phyloP scores from a whole-genome alignment of 1,284 basidiomycete genomes.

The Cryptococcus hybrid region DNA sequence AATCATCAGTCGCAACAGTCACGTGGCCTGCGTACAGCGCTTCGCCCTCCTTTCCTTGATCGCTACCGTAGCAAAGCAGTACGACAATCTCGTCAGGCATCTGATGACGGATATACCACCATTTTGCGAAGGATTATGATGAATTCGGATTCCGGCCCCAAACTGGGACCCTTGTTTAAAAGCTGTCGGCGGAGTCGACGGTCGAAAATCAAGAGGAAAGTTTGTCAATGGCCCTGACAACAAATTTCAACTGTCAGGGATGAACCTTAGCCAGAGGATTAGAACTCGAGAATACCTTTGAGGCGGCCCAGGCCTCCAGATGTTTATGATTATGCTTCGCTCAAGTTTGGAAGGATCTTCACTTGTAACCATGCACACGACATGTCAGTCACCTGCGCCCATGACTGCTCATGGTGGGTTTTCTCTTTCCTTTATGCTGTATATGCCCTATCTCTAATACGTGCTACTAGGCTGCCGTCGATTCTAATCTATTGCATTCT shows the following conservation, averaged over 20 bases:
- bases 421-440: background rate
- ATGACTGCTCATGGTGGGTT: constrained; percentile 16
- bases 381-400: constrained; percentile 14
- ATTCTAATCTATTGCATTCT: background rate
- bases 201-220: constrained; percentile 24
- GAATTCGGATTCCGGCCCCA: constrained; percentile 23
- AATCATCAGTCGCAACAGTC: constrained; percentile 5
- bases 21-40: constrained; percentile 11
- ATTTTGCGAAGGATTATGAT: constrained; percentile 22
- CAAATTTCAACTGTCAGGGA: background rate
- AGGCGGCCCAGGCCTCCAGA: constrained; percentile 31
- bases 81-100: constrained; percentile 40
- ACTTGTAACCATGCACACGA: constrained; percentile 6
- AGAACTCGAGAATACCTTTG: constrained; percentile 6
- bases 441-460: too few species aligned
- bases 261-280: background rate
- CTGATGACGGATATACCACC: constrained; percentile 35
- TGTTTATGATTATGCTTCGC: constrained; percentile 30
- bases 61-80: constrained; percentile 22
- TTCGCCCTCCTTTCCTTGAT: constrained; percentile 8
- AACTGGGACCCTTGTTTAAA: constrained; percentile 15
- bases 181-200: constrained; percentile 10
- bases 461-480: constrained; percentile 1
- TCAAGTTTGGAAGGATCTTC: constrained; percentile 3
- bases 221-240: constrained; percentile 26